Conservation (phyloP, 257 asterid species). For the Plectranthus barbatus region DNA sequence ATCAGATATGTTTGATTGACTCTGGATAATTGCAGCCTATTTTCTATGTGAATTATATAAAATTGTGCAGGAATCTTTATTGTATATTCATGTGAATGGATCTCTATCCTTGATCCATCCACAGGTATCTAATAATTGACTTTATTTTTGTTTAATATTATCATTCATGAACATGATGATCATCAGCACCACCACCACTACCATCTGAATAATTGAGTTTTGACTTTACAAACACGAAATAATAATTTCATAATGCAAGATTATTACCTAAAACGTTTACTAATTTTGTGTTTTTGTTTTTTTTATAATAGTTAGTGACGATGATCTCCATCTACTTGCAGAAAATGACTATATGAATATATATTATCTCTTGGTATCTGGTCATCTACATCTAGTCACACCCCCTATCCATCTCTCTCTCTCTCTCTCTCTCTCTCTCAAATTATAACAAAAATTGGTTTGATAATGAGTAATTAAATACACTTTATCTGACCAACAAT, state of each 20-base stretch:
- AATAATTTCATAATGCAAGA: neutral
- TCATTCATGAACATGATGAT: neutral
- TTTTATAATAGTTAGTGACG: neutral
- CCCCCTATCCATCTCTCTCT: neutral
- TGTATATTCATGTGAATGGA: constrained; percentile 26
- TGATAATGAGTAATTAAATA: neutral
- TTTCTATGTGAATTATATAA: neutral
- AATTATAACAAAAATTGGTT: neutral
- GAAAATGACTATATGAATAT: too few relatives aligned
- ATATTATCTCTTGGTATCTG: too few relatives aligned
- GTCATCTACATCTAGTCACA: too few relatives aligned
- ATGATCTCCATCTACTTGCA: constrained; percentile 1
- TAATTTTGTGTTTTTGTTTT: neutral
- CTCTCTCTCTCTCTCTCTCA: neutral
- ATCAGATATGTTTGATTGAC: constrained; percentile 16
- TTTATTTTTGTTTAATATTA: neutral
- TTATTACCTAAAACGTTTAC: constrained; percentile 20
- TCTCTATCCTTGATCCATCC: neutral
- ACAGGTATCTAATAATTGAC: constrained; percentile 16
- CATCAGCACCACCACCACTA: constrained; percentile 9
- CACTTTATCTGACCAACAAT: neutral
- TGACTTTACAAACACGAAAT: constrained; percentile 17
- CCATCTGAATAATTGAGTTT: constrained; percentile 18
- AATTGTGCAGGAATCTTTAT: constrained; percentile 13
- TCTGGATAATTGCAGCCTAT: neutral